Evolutionary conservation across 73 alveolate genomes (phyloP), one percentile per base, ranked within the genome.

Genomic region (Breviolum minutum): DNA sequence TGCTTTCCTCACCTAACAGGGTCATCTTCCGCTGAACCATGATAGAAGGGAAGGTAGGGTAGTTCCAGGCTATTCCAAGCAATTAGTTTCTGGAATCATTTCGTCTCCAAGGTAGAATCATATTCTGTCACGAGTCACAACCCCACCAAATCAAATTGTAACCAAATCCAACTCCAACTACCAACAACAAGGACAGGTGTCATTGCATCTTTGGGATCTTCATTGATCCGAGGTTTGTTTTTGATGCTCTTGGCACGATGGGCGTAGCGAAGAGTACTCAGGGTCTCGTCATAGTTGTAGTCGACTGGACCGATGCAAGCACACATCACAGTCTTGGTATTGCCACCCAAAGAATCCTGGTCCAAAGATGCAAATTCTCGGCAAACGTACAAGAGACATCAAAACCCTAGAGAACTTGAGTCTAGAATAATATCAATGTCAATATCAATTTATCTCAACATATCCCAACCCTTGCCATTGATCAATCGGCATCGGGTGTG

Each of bases 231-330:
- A 2, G 99, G 99, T 87, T 99, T 99, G 99, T 99, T 99, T 93
- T 99, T 89, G 99, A 99, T 99, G 99, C 99, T 99, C 99, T 99
- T 99, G 27, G 99, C 99, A 69, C 99, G 94, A 61, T 99, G 95
- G 86, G 99, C 99, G 74, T 99, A 99, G 91, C 99, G 99, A 70
- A 99, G 99, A 32, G 99, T 99, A 88, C 99, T 99, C 87, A 99
- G 96, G 9, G 99, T 99, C 99, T 99, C 99, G 70, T 99, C 99
- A 40, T 99, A 99, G 99, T 99, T 99, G 99, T 99, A 99, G 93
- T 99, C 99, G 24, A 99, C 99, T 22, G 99, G 99, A 17, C 99
- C 99, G 86, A 88, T 99, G 99, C 88, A 99, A 20, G 99, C 99
- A n/a, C 96, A 87, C 99, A 96, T 96, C 76, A 87, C 99, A 70